Evolutionary conservation across 805 yeast species (phyloP).

Genomic region (Clavispora carvajalis): DNA sequence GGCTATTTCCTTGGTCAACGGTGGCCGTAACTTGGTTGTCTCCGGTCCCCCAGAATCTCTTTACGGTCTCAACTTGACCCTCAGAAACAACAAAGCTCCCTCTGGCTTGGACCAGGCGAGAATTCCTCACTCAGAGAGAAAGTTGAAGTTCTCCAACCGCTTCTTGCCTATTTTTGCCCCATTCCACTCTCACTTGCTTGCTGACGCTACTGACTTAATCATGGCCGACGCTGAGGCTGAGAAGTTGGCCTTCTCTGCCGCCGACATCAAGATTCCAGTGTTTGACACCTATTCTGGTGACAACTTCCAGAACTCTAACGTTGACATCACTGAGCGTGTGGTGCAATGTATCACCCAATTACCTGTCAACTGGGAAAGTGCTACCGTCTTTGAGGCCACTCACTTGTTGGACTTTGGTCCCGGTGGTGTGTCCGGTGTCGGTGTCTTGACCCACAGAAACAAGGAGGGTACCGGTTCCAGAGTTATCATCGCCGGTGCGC

Average conservation of each 20-base stretch:
- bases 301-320: constrained; percentile 51
- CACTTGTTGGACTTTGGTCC: constrained; percentile 98
- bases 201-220: constrained; percentile 64
- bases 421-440: constrained; percentile 96
- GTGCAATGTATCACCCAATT: constrained; percentile 79
- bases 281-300: constrained; percentile 83
- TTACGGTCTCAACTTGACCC: constrained; percentile 87
- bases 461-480: constrained; percentile 98
- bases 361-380: constrained; percentile 92
- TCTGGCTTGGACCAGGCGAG: constrained; percentile 93
- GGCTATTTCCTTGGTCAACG: constrained; percentile 85
- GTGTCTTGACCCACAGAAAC: constrained; percentile 93
- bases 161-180: constrained; percentile 95
- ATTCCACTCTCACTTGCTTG: constrained; percentile 86
- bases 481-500: constrained; percentile 86
- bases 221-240: constrained; percentile 52
- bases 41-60: constrained; percentile 98
- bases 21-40: constrained; percentile 92
- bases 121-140: constrained; percentile 90
- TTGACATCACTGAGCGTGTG: constrained; percentile 59
- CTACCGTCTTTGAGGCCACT: constrained; percentile 76
- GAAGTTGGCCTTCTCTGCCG: constrained; percentile 49
- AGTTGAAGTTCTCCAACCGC: constrained; percentile 86
- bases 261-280: constrained; percentile 75
- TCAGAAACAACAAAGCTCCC: constrained; percentile 93